Evolutionary conservation across 495 filamentous ascomycete species (phyloP).

Genomic region (Venustampulla echinocandica): DNA sequence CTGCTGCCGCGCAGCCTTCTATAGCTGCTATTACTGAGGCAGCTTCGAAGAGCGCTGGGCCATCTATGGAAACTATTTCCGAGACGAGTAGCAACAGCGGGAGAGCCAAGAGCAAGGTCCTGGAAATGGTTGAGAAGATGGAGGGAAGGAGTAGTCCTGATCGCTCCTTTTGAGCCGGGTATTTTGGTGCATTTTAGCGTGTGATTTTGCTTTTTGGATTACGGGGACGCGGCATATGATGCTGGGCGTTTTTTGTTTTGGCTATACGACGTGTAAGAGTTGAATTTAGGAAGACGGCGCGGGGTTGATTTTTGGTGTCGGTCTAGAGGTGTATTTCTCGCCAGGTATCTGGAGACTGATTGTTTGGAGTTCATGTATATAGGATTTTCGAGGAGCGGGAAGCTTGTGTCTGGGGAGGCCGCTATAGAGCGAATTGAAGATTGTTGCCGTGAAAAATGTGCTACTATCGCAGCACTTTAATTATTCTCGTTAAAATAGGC

Average conservation of each 20-base stretch:
- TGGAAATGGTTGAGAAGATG: conserved; percentile 19
- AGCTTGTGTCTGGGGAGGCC: not conserved
- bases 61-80: not conserved
- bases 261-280: not conserved
- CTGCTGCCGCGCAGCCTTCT: not conserved
- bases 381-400: not conserved
- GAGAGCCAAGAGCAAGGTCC: conserved; percentile 10
- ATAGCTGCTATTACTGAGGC: not conserved
- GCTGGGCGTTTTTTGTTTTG: not conserved
- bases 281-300: not conserved
- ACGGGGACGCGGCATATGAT: too few species aligned
- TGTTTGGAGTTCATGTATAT: not conserved
- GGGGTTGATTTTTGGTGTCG: not conserved
- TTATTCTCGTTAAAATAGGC: too few species aligned
- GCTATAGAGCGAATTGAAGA: not conserved
- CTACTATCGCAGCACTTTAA: too few species aligned
- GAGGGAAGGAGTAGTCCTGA: conserved; percentile 11
- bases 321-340: not conserved
- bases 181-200: not conserved
- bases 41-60: not conserved
- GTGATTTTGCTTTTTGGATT: too few species aligned
- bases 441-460: too few species aligned
- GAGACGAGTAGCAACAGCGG: not conserved
- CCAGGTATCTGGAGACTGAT: not conserved
- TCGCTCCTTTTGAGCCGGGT: not conserved